phyloP scores from a whole-genome alignment of 495 filamentous ascomycete species.

The Friedmanniomyces simplex region DNA sequence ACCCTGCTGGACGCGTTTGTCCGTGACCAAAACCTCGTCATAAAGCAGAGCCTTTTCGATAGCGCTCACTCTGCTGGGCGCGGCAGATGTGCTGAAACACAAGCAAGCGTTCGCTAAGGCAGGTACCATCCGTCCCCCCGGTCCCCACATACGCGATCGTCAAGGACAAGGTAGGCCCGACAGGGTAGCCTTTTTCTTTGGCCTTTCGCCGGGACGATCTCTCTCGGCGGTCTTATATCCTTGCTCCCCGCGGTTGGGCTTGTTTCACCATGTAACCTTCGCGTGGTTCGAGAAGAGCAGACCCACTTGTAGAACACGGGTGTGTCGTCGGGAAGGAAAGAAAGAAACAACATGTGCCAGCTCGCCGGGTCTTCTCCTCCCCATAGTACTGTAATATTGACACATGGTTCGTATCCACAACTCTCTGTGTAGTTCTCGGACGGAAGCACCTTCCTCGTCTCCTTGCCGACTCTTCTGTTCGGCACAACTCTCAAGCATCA shows the following conservation, averaged over 20 bases:
- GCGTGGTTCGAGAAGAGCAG: constrained; percentile 12
- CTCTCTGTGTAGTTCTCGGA: too few species aligned
- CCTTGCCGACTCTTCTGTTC: too few species aligned
- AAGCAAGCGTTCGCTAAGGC: background rate
- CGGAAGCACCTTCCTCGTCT: too few species aligned
- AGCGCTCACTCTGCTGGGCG: background rate
- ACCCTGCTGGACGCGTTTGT: background rate
- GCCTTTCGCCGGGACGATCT: background rate
- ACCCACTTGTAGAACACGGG: background rate
- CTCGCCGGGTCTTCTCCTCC: background rate
- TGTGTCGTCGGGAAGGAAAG: background rate
- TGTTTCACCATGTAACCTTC: constrained; percentile 13
- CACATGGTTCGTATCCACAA: too few species aligned
- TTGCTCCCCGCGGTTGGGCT: background rate
- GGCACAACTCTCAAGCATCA: too few species aligned
- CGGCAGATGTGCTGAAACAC: constrained; percentile 3
- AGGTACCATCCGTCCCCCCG: background rate
- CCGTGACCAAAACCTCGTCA: background rate
- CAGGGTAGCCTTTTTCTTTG: too few species aligned
- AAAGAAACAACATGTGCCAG: background rate
- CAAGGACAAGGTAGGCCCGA: background rate
- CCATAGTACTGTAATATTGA: too few species aligned
- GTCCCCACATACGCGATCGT: background rate
- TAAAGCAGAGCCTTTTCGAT: background rate
- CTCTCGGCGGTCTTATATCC: background rate